Base-by-base conservation (phyloP, 2,329 filamentous ascomycete species). In the Penicillium sp. region DNA sequence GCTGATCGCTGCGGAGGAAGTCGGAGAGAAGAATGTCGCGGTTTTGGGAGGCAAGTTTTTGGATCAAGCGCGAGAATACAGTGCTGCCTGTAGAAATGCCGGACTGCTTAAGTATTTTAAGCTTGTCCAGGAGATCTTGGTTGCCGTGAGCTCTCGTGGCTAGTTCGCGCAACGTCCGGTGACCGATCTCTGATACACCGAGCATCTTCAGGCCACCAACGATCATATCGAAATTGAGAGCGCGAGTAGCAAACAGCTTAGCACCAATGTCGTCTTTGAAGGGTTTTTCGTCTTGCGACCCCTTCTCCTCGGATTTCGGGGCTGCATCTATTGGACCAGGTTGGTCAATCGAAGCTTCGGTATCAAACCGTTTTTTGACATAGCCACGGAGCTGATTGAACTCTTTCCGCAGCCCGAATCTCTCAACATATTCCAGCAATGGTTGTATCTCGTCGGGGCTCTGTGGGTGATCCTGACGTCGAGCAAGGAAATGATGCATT, bases 161-260 rank as follows among this genome's bases (percentile, higher is more conserved):
- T 70, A 96, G 84, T 44, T 92, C 87, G 60, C 91, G 88, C 21
- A 96, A 70, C 4, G 90, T 88, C 18, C 88, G 75, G 0, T 91
- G 87, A 0, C 91, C 91, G 58, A 96, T 87, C 35, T 79, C 77
- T 46, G 84, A 79, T 6, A 95, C 77, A 2, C 89, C 89, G 49
- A 96, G 82, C 64, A 88, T 84, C 53, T 82, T 79, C 18, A 94
- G 76, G 7, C 89, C 81, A 34, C 82, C 82, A 52, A 95, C 84
- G 27, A 90, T 84, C 60, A 87, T 82, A 53, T 92, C 85, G 10
- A 91, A 77, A 1, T 86, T 83, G 23, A 94, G 81, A 70, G 89
- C 88, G 54, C 80, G 86, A 2, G 86, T 88, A 10, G 91, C 91
- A 68, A 96, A 92, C 76, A 91, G 85, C 59, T 86, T 83, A n/a